Evolutionary conservation across 2,329 filamentous ascomycete species (phyloP), one percentile per base, ranked within the genome.

Genomic region (Trichoderma brevicompactum): DNA sequence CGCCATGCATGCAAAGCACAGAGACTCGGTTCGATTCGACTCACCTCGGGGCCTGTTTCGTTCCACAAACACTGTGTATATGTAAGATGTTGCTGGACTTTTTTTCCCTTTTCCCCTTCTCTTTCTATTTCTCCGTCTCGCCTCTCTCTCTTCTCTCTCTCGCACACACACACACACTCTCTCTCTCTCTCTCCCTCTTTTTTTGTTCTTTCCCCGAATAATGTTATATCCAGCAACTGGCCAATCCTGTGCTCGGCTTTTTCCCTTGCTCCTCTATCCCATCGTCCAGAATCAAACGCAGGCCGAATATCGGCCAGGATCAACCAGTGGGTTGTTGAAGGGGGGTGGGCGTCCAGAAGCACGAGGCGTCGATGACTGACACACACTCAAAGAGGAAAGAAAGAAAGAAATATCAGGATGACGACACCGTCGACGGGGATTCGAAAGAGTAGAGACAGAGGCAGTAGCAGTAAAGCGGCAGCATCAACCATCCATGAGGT

Each of bases 401-500:
- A 28, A 28, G 23, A 5, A 28, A 28, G 5, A 28, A 41, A 10
- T 19, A 28, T 10, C 46, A 50, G 58, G 48, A 28, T 40, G 34
- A 50, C 44, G 56, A 19, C 44, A 49, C 34, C 23, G 56, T 17
- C 34, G 44, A 19, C 19, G 17, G 58, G 23, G 41, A 28, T 17
- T 17, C 23, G 36, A 23, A 34, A 32, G 36, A 12, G 43, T 4
- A 43, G 34, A 50, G 34, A 50, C 36, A 52, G 44, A n/a, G 60
- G 60, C 38, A 23, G 60, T n/a, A 58, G 60, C 38, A 23, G 60
- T n/a, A 58, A 28, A 56, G 34, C 38, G 48, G 48, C 19, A n/a
- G 34, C 17, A 53, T 66, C 65, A 66, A 66, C 17, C 36, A 64
- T 64, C 52, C 59, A 66, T 44, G 38, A 52, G 41, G 17, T 32